phyloP scores from a whole-genome alignment of 148 eudicot species.

The Talinum fruticosum region DNA sequence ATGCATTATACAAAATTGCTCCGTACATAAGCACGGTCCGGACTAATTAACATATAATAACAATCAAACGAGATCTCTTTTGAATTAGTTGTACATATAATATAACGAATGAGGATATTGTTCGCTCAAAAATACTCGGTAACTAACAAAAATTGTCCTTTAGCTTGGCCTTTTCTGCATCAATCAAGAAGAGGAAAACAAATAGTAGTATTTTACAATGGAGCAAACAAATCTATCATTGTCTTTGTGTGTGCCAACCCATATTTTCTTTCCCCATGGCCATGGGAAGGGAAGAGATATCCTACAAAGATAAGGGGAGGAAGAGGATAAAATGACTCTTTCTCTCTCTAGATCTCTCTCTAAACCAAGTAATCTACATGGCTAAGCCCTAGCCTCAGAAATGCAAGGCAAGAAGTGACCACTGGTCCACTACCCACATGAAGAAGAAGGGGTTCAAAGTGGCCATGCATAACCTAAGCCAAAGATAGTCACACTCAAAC shows the following conservation, averaged over 20 bases:
- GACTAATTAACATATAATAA: too few relatives aligned
- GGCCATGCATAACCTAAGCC: background rate
- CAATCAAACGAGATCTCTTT: too few relatives aligned
- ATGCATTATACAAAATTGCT: too few relatives aligned
- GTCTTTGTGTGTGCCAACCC: background rate
- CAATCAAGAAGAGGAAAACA: too few relatives aligned
- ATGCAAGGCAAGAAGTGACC: background rate
- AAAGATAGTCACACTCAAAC: background rate
- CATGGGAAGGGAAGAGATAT: background rate
- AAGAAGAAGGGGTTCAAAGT: background rate
- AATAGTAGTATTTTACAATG: too few relatives aligned
- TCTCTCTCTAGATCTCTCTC: background rate
- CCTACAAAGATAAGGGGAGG: background rate
- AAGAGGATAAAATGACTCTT: background rate
- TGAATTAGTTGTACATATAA: too few relatives aligned
- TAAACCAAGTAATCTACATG: background rate
- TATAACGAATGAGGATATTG: too few relatives aligned
- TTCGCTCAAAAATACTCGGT: too few relatives aligned
- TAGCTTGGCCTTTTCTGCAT: too few relatives aligned
- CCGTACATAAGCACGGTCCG: too few relatives aligned
- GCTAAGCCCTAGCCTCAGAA: background rate
- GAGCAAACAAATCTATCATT: background rate
- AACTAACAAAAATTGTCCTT: too few relatives aligned
- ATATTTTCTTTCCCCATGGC: background rate
- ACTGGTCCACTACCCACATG: background rate